Base-by-base conservation (phyloP, 148 eudicot species). In the Arctostaphylos glauca region DNA sequence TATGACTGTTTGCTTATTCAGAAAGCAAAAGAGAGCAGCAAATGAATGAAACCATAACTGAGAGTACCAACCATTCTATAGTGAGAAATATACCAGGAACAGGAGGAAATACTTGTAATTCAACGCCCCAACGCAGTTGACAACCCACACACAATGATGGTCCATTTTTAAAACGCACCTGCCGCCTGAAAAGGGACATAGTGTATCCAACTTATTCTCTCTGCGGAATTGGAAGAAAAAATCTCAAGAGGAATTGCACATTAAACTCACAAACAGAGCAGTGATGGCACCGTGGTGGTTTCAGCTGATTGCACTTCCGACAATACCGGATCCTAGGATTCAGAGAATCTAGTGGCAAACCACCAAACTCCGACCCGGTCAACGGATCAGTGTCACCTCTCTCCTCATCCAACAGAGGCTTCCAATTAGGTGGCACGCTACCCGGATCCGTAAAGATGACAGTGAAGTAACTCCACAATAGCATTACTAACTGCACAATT, bases 111-210 rank as follows among this genome's bases (percentile, higher is more conserved):
- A 92, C 87, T 96, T 96, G 88, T 96, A 96, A 86, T 96, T 96
- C 84, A 93, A 87, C 84, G 99, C 99, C 75, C 99, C 99, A 48
- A 96, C 99, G 81, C 98, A 96, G 81, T 96, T 96, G 76, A 96
- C 99, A 78, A 96, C 99, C 99, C 99, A 96, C 47, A 96, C 99
- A 86, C 99, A 96, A 85, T 96, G 99, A 85, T 96, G 99, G 84
- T 96, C 99, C 99, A 96, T 96, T 86, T 96, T 96, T 64, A 96
- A 93, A 74, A 96, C 90, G 80, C 99, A 96, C 79, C 93, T 91
- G 76, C 96, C 97, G 87, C 99, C 99, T 96, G 90, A 79, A 67
- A 88, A 52, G 19, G 54, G 31, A 16, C 8, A 6, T 16, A 56
- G 41, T 38, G n/a, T 55, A 19, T 77, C 49, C 49, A 21, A 77